A percentile compares a stretch with the other conserved stretches of the same genome.
phyloP scores from a whole-genome alignment of 2,329 filamentous ascomycete species.

The Colletotrichum tamarilloi region DNA sequence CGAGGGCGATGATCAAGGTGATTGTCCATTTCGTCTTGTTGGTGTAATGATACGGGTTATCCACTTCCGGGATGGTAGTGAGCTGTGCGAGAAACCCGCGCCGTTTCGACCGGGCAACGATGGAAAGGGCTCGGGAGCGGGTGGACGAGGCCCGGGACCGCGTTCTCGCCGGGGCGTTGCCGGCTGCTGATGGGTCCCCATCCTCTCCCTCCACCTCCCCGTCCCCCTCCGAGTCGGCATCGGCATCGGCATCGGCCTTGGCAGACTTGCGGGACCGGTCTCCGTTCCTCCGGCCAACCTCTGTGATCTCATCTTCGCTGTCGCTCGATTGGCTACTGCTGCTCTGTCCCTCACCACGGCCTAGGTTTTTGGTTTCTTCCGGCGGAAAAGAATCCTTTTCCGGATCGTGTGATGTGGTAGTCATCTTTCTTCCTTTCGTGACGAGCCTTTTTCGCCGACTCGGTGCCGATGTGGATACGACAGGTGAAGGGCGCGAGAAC shows the following conservation, averaged over 20 bases:
- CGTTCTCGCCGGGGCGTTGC: conserved; percentile 31
- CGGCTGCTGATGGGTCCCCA: conserved; percentile 14
- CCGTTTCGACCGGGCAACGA: conserved; percentile 61
- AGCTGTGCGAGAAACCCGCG: conserved; percentile 80
- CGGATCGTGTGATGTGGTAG: conserved; percentile 23
- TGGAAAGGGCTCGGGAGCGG: conserved; percentile 48
- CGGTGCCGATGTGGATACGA: conserved; percentile 20
- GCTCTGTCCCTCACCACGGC: conserved; percentile 11
- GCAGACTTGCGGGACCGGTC: conserved; percentile 18
- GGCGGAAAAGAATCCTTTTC: conserved; percentile 31
- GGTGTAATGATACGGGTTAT: conserved; percentile 78
- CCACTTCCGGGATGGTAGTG: conserved; percentile 81
- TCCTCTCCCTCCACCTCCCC: neutral
- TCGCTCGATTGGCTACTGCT: conserved; percentile 15
- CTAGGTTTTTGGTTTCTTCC: neutral
- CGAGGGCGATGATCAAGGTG: conserved; percentile 80
- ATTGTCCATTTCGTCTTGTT: conserved; percentile 85
- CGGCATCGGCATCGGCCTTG: conserved; percentile 1
- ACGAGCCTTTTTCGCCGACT: conserved; percentile 10
- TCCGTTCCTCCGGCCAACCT: conserved; percentile 13
- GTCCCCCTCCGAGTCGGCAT: neutral
- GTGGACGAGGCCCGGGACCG: conserved; percentile 51
- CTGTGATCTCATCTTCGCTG: conserved; percentile 28
- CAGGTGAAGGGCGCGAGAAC: neutral
- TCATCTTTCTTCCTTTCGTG: neutral